Conservation (phyloP, 1,284 basidiomycete species). For the Xerocomus cyaneibrunnescens region DNA sequence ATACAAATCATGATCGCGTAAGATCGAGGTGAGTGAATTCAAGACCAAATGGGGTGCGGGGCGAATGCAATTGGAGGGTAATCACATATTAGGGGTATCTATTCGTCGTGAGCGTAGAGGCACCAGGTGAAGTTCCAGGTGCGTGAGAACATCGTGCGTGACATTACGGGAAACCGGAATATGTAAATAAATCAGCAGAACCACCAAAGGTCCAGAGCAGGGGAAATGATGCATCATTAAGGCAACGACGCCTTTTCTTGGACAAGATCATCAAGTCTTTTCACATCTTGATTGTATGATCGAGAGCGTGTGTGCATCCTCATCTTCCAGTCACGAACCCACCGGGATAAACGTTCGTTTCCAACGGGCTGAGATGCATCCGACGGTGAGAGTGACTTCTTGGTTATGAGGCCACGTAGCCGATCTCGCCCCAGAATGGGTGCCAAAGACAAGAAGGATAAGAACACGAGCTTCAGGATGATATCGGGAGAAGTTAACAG, state of each 20-base stretch:
- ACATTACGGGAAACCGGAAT: constrained; percentile 26
- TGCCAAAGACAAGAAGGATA: constrained; percentile 74
- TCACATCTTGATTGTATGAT: constrained; percentile 42
- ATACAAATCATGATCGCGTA: constrained; percentile 33
- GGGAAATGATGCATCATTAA: constrained; percentile 21
- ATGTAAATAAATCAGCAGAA: constrained; percentile 27
- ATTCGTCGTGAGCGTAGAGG: constrained; percentile 17
- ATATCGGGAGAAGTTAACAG: constrained; percentile 70
- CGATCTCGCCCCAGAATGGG: constrained; percentile 71
- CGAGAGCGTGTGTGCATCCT: constrained; percentile 50
- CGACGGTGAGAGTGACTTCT: constrained; percentile 27
- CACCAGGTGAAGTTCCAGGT: constrained; percentile 10
- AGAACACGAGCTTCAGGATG: constrained; percentile 67
- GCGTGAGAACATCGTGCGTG: constrained; percentile 25
- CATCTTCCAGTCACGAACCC: constrained; percentile 58
- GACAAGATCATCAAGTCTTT: constrained; percentile 43
- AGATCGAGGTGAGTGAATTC: constrained; percentile 16
- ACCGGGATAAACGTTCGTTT: constrained; percentile 46
- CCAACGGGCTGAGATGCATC: constrained; percentile 21
- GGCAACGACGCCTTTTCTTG: constrained; percentile 45
- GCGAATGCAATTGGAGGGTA: constrained; percentile 26
- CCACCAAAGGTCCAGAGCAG: constrained; percentile 10
- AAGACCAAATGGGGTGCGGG: constrained; percentile 14
- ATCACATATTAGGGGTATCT: constrained; percentile 36
- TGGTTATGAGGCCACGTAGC: constrained; percentile 56